Base-by-base conservation (phyloP, 768 basidiomycete genomes). In the Mrakia frigida region DNA sequence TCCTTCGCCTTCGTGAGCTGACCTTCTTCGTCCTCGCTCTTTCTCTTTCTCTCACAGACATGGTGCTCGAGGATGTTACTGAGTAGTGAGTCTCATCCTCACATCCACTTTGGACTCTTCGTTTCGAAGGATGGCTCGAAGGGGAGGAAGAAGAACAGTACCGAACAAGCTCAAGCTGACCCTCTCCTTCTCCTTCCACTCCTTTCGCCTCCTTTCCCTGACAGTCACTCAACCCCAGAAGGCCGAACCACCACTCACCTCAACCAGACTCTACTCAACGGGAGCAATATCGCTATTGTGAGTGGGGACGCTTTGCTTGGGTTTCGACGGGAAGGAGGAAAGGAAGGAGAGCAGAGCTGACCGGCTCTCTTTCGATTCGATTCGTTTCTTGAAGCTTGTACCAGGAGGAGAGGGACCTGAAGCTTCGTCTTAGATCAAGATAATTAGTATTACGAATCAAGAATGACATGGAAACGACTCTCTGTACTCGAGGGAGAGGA, bases 231-330 rank as follows among this genome's bases (percentile, higher is more conserved):
- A 18, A 95, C 93, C n/a, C 86, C 92, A 0, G 86, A 92, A 82
- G 91, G 91, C 37, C 89, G 85, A 78, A 93, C 91, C 83, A 88
- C 88, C 82, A 97, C 92, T 4, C 87, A 89, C 76, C 87, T 98
- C 16, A 88, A 90, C 2, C 93, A 97, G 84, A 96, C 94, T 25
- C 86, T 96, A 61, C 84, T 96, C 77, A 96, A 96, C 81, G 94
- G 94, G 21, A 96, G 94, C 84, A 94, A 96, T 79, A 98, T 99
- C 59, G 96, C 94, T 82, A 96, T 98, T 90, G 94, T 93, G 79
- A 74, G 90, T 82, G 21, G n/a, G 11, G 3, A 6, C 33, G 79
- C 23, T 69, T 77, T 73, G n/a, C n/a, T 67, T 79, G 33, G 28
- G n/a, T 11, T 28, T 39, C 56, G 56, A 25, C 21, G 31, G 56